Conservation (phyloP, 306 rosid genomes). For the Dryas alaskensis region DNA sequence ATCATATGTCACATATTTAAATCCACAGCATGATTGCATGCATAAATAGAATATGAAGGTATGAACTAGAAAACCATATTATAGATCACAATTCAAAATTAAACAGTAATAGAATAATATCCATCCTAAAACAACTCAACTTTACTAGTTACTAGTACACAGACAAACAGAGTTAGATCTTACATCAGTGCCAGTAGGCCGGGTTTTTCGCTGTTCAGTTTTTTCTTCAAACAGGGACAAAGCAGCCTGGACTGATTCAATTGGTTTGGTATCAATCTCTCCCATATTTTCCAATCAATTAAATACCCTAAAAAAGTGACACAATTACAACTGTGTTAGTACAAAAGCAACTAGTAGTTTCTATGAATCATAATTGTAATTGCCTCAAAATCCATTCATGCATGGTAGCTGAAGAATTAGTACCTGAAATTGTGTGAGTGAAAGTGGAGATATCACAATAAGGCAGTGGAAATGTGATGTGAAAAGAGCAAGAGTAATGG, state of each 20-base stretch:
- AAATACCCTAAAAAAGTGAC: conserved; percentile 4
- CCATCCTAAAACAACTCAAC: background rate
- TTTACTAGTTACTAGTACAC: background rate
- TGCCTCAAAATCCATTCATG: background rate
- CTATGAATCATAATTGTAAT: background rate
- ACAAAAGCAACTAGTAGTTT: background rate
- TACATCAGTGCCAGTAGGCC: conserved; percentile 40
- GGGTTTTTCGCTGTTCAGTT: conserved; percentile 44
- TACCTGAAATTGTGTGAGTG: conserved; percentile 8
- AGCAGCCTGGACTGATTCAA: conserved; percentile 67
- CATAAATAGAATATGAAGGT: background rate
- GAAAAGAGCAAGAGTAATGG: background rate
- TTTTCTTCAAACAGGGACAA: conserved; percentile 64
- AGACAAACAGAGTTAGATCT: conserved; percentile 18
- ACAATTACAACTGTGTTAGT: background rate
- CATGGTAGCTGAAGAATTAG: background rate
- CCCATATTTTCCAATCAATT: conserved; percentile 43
- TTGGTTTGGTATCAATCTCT: conserved; percentile 74
- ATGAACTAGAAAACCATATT: background rate
- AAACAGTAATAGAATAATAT: background rate
- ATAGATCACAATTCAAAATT: background rate
- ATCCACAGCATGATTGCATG: background rate
- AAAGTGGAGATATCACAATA: background rate
- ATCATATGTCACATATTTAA: background rate
- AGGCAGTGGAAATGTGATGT: background rate